Base-by-base conservation (phyloP, 1,139 yeast genomes). In the Candida pseudocylindracea region DNA sequence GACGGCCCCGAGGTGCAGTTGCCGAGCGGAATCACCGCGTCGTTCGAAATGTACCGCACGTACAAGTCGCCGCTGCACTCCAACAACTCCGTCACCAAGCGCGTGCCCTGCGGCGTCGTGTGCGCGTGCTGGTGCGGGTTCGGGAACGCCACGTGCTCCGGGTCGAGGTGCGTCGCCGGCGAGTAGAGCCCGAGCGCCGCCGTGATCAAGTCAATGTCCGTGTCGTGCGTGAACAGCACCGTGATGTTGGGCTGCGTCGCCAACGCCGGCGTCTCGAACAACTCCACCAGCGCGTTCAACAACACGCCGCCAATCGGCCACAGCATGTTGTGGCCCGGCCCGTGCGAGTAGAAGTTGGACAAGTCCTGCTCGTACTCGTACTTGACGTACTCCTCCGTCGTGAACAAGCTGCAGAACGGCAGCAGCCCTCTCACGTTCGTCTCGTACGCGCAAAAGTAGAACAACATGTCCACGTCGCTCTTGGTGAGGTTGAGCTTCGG, bases 21-120 rank as follows among this genome's bases (percentile, higher is more conserved):
- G 9, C 60, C 57, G 30, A 67, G 46, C 1, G 76, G 75, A 26
- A 61, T 47, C 2, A 69, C 72, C 1, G 74, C 69, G 38, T 66
- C 73, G 43, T 69, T 70, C 31, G 67, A 51, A 13, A 68, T 42
- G 31, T 59, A 53, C 39, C 76, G 53, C 3, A 69, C 61, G 39
- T 51, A 71, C 12, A 57, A 43, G 8, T 46, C 40, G 33, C 47
- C 53, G 11, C 45, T 48, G 42, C 68, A 63, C 13, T 43, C 44
- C 39, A 61, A 51, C 39, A 63, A 55, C 43, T 69, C 76, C 29
- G 65, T 49, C 27, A 62, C 49, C 15, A 67, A 45, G 35, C 69
- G 54, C 2, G 66, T 67, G 26, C 72, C 73, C 67, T 64, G 65
- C 15, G 76, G 75, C 9, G 59, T 56, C 32, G 66, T 45, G 35